These are phyloP conservation scores for Lathyrus aphaca DNA, from an alignment of 306 rosid genomes.

Conservation along the genomic window DNA sequence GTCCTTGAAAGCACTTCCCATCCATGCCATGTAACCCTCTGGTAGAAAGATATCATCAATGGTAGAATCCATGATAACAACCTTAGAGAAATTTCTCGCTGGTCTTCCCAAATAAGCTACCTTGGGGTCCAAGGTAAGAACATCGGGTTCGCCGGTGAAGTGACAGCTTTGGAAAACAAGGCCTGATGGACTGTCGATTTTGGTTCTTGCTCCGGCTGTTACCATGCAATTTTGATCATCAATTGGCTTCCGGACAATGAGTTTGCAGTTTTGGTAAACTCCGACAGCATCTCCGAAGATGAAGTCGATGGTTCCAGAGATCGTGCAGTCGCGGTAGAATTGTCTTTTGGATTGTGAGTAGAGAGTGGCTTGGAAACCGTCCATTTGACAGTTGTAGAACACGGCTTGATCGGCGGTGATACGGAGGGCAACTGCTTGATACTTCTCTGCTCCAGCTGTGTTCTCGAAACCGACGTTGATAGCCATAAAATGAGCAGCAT, in stretches of 20 bases:
- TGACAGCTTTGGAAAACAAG: conserved; percentile 63
- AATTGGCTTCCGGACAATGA: conserved; percentile 53
- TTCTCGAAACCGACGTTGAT: conserved; percentile 69
- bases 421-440: conserved; percentile 64
- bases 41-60: conserved; percentile 58
- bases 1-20: conserved; percentile 38
- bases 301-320: conserved; percentile 59
- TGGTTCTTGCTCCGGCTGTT: conserved; percentile 66
- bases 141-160: conserved; percentile 44
- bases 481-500: conserved; percentile 67
- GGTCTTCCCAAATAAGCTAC: conserved; percentile 70
- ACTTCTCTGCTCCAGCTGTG: conserved; percentile 53
- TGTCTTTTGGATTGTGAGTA: conserved; percentile 54
- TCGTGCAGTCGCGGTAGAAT: conserved; percentile 59
- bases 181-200: conserved; percentile 45
- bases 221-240: conserved; percentile 56
- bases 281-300: conserved; percentile 53
- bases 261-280: conserved; percentile 70
- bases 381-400: conserved; percentile 57
- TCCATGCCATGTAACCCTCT: conserved; percentile 72
- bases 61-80: conserved; percentile 60
- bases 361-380: conserved; percentile 62
- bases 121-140: background rate
- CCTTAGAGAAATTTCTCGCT: conserved; percentile 60
- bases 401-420: conserved; percentile 56